A percentile compares a stretch with the other conserved stretches of the same genome.
Conservation (phyloP, 345 rosid genomes). For the Turnera subulata region DNA sequence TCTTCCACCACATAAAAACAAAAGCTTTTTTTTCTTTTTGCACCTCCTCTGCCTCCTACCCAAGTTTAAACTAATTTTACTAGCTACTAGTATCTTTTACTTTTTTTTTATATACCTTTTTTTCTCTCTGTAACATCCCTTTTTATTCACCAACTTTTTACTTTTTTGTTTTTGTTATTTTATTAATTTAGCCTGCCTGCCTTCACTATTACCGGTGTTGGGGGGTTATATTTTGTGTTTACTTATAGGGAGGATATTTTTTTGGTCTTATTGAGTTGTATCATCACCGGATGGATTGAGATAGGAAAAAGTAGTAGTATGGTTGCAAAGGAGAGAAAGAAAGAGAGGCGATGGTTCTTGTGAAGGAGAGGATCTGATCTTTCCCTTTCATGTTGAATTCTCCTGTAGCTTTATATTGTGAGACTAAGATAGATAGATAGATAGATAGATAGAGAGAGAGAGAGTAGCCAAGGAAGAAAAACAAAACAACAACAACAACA, state of each 20-base stretch:
- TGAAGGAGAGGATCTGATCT: constrained; percentile 41
- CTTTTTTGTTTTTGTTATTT: background rate
- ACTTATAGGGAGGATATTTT: constrained; percentile 11
- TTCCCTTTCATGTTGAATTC: constrained; percentile 43
- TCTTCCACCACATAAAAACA: constrained; percentile 2
- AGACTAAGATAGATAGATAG: constrained; percentile 1
- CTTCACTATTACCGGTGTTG: constrained; percentile 1
- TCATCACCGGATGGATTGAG: constrained; percentile 26
- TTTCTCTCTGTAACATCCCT: too few species aligned
- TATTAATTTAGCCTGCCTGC: too few species aligned
- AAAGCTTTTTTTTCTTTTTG: constrained; percentile 7
- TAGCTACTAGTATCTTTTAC: background rate
- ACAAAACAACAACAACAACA: too few species aligned
- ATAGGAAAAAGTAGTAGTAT: background rate
- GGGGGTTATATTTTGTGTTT: constrained; percentile 13
- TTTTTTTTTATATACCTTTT: background rate
- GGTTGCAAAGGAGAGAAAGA: background rate
- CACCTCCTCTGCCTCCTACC: constrained; percentile 1
- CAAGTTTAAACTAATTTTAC: background rate
- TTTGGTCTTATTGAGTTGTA: constrained; percentile 12
- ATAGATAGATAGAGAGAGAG: background rate
- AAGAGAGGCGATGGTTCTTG: constrained; percentile 12
- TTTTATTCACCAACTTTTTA: background rate
- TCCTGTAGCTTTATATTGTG: constrained; percentile 13
- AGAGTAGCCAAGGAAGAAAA: too few species aligned